Evolutionary conservation across 768 basidiomycete genomes (phyloP), one percentile per base, ranked within the genome.

Genomic region (Royoungia palumana): DNA sequence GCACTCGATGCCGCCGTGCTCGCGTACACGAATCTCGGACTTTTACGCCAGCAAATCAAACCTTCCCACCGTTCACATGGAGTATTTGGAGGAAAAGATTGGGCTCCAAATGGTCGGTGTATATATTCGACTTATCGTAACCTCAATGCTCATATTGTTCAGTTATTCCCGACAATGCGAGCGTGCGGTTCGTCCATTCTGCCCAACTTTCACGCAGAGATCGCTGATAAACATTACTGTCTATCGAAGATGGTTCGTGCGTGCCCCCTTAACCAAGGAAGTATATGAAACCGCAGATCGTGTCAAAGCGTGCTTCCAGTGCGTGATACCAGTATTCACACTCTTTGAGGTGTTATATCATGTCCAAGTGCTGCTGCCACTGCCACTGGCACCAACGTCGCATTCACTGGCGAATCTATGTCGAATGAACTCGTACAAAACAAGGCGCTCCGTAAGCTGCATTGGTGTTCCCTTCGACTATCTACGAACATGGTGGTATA

Each of bases 1-100:
- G 84, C 90, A 1, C 67, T 92, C 12, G 91, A 94, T 60, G 92
- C 92, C 1, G 89, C 89, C n/a, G 85, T 92, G 5, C 74, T 90
- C 4, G 85, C 87, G 4, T 93, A 94, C 61, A 85, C 78, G 41
- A 87, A 83, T 45, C 82, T 94, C 22, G 82, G 87, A 0, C 81
- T 82, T 7, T 74, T 94, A 21, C 80, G 92, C 14, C 92, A 94
- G 65, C 92, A 94, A 58, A 74, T 90, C 14, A 75, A 77, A 45
- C 88, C 92, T 0, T 82, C 82, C 0, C 80, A 85, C 54, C 82
- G 90, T 34, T 79, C 90, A 4, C 90, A 94, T 58, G 89, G 89
- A 0, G 78, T 91, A 39, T 81, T 93, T 58, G 75, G 78, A 55
- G 89, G 89, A 1, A 77, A 75, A 50, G 82, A 87, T 57, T 88